Base-by-base conservation (phyloP, 2,329 filamentous ascomycete genomes). In the Metarhizium brunneum region DNA sequence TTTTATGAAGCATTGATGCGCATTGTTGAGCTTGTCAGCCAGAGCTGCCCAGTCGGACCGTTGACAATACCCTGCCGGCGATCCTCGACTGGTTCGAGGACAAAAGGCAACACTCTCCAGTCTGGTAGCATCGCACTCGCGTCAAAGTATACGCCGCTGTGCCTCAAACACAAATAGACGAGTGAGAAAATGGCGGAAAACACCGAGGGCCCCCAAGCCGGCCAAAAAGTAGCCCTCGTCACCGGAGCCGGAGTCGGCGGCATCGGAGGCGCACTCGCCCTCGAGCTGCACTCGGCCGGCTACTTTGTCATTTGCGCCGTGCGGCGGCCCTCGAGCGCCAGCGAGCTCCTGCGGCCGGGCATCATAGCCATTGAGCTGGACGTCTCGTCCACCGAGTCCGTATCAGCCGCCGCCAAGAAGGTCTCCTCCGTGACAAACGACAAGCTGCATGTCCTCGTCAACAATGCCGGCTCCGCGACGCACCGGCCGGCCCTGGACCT, bases 171-270 rank as follows among this genome's bases (percentile, higher is more conserved):
- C 25, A 25, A 1, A 1, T 25, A 25, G 25, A 25, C 25, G 0
- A 73, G 79, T 16, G 65, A 79, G 6, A 79, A 76, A 59, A 69
- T 76, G 35, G 76, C 79, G 55, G 14, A 18, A 13, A 49, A 49
- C 29, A 6, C 25, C 16, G 25, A 54, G 14, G 50, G 49, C 36
- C 56, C 56, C 4, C 11, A 20, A 18, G 4, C 36, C 6, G 53
- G 50, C 14, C 56, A 54, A 25, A 55, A 55, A 40, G 54, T 53
- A 11, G 56, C 56, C 11, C 18, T 55, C 3, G 53, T 53, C 6
- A 53, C 56, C 18, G 56, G 53, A 47, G 50, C 56, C 2, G 57
- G 57, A 35, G 53, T 54, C 16, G 62, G 62, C 2, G 67, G 67
- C 25, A 64, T 68, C 38, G 66, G 65, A 40, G 60, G 64, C 18